Evolutionary conservation across 1,284 basidiomycete genomes (phyloP).

Genomic region (Ceratobasidium sp.): DNA sequence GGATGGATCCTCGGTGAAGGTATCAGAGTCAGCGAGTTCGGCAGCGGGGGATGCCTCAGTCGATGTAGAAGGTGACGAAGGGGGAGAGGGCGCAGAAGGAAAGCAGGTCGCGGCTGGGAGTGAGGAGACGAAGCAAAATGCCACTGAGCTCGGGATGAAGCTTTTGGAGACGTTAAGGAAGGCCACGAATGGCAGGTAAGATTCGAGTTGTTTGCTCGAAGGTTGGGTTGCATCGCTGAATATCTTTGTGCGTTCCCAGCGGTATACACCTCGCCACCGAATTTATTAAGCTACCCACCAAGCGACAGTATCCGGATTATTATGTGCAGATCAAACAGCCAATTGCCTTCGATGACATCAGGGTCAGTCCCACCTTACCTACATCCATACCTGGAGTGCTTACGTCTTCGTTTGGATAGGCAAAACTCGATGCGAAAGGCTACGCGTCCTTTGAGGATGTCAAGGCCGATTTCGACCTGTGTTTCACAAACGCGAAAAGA

Average conservation of each 20-base stretch:
- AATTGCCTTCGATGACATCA: conserved; percentile 86
- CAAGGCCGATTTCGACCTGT: conserved; percentile 80
- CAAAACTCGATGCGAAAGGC: conserved; percentile 66
- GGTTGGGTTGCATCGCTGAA: conserved; percentile 5
- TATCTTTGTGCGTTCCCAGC: conserved; percentile 51
- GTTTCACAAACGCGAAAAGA: conserved; percentile 87
- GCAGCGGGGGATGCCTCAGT: conserved; percentile 16
- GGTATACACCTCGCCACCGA: conserved; percentile 70
- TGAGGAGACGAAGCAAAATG: not conserved
- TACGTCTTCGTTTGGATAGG: conserved; percentile 46
- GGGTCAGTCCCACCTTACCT: conserved; percentile 54
- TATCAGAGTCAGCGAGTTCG: conserved; percentile 28
- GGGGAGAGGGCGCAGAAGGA: not conserved
- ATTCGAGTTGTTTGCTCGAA: conserved; percentile 51
- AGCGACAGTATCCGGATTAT: conserved; percentile 87
- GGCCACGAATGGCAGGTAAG: conserved; percentile 82
- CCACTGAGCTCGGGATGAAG: conserved; percentile 62
- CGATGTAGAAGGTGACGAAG: conserved; percentile 8
- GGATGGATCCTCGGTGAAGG: conserved; percentile 35
- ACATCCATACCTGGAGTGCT: not conserved
- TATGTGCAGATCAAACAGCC: conserved; percentile 76
- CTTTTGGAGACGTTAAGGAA: conserved; percentile 75
- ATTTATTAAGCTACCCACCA: conserved; percentile 80
- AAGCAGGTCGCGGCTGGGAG: not conserved
- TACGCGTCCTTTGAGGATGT: conserved; percentile 76